These are phyloP conservation scores for Circinella minor DNA, from an alignment of 371 early-diverging fungal species.

Conservation along the genomic window DNA sequence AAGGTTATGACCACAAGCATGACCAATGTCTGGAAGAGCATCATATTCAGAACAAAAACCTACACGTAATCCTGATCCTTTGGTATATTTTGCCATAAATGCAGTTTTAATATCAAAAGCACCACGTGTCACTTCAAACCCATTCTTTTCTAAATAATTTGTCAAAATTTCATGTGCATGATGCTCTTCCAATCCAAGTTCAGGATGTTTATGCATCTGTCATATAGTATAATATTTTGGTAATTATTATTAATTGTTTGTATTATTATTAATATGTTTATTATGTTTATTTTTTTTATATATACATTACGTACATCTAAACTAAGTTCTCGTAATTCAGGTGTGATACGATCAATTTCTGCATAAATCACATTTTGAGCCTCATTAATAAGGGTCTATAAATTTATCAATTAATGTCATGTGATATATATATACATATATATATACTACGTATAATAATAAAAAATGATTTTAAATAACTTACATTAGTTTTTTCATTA, in stretches of 20 bases:
- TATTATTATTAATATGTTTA: too few relatives aligned
- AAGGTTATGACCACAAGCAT: constrained; percentile 72
- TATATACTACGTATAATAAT: too few relatives aligned
- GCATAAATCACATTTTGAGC: constrained; percentile 4
- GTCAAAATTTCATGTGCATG: constrained; percentile 60
- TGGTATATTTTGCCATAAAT: constrained; percentile 60
- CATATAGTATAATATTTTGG: constrained; percentile 5
- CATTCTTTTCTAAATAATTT: constrained; percentile 56
- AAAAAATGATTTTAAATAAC: too few relatives aligned
- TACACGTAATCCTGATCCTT: constrained; percentile 43
- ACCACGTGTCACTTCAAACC: constrained; percentile 59
- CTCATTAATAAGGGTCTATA: neutral
- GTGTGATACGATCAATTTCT: neutral
- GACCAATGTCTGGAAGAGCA: constrained; percentile 65
- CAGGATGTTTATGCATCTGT: constrained; percentile 61
- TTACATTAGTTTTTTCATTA: too few relatives aligned
- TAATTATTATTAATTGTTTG: too few relatives aligned
- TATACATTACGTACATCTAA: neutral
- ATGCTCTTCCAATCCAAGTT: constrained; percentile 61
- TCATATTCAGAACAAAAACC: constrained; percentile 72
- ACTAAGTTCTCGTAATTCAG: constrained; percentile 5
- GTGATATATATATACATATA: too few relatives aligned
- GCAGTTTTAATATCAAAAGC: constrained; percentile 65
- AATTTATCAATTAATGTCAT: too few relatives aligned
- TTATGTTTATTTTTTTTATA: neutral